phyloP scores from a whole-genome alignment of 495 filamentous ascomycete genomes.

The Darksidea phi region DNA sequence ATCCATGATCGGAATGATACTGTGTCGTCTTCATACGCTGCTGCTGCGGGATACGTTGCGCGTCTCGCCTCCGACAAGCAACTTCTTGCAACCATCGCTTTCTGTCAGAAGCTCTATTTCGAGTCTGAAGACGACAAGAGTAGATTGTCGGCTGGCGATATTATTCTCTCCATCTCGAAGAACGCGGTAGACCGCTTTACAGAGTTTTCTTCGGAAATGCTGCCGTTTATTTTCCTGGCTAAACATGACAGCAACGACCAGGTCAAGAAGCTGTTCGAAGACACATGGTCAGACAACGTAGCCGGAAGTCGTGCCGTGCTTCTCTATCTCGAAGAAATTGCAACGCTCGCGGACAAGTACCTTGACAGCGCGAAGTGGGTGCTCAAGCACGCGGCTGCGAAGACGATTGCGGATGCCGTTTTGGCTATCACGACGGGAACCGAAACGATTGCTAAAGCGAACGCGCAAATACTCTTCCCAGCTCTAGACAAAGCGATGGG shows the following conservation, averaged over 20 bases:
- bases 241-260: conserved; percentile 81
- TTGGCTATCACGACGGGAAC: conserved; percentile 28
- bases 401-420: conserved; percentile 73
- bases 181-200: conserved; percentile 82
- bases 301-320: conserved; percentile 77
- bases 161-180: conserved; percentile 76
- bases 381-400: conserved; percentile 81
- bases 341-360: conserved; percentile 61
- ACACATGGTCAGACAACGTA: conserved; percentile 86
- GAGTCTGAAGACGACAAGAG: conserved; percentile 63
- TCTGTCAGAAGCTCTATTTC: conserved; percentile 73
- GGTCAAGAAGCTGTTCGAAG: conserved; percentile 69
- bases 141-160: conserved; percentile 74
- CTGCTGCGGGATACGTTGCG: conserved; percentile 79
- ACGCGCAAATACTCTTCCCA: conserved; percentile 72
- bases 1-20: conserved; percentile 89
- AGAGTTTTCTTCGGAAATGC: conserved; percentile 65
- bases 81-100: conserved; percentile 63
- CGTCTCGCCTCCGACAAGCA: conserved; percentile 69
- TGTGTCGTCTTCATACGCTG: conserved; percentile 80
- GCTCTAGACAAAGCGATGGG: conserved; percentile 73
- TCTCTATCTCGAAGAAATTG: conserved; percentile 81
- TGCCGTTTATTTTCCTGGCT: conserved; percentile 85
- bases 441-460: conserved; percentile 52
- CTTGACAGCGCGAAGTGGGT: conserved; percentile 80